Conservation (phyloP, 202 grass and related monocot species). For the Bolboschoenoplectus hybrid region DNA sequence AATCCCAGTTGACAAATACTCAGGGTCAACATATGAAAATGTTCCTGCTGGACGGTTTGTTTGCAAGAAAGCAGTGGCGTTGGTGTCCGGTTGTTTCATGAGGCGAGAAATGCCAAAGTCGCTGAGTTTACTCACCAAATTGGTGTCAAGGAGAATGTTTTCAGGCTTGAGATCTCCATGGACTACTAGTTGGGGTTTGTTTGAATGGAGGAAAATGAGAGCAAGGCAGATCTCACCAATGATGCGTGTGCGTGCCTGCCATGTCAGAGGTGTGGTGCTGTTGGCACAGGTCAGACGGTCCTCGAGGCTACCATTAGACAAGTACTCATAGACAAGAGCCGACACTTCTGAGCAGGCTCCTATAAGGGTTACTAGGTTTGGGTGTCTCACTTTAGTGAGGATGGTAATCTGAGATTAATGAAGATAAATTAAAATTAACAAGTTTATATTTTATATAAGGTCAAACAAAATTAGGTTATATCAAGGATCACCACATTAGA, state of each 20-base stretch:
- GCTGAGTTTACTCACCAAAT: slow-evolving; percentile 42
- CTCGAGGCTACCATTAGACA: slow-evolving; percentile 49
- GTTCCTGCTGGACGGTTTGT: slow-evolving; percentile 22
- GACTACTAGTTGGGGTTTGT: slow-evolving; percentile 44
- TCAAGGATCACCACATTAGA: slow-evolving; percentile 13
- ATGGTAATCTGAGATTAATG: slow-evolving; percentile 36
- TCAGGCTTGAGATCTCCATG: slow-evolving; percentile 49
- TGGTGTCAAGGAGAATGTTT: slow-evolving; percentile 52
- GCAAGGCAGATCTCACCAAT: slow-evolving; percentile 50
- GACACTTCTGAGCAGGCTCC: slow-evolving; percentile 43
- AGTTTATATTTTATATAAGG: slow-evolving; percentile 1
- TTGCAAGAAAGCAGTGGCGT: background rate
- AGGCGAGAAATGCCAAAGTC: slow-evolving; percentile 43
- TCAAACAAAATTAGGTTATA: slow-evolving; percentile 29
- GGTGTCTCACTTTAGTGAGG: slow-evolving; percentile 48
- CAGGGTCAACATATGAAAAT: slow-evolving; percentile 75
- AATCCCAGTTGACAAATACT: slow-evolving; percentile 61
- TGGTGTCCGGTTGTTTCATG: slow-evolving; percentile 21
- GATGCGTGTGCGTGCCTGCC: slow-evolving; percentile 46
- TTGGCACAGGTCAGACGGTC: slow-evolving; percentile 39
- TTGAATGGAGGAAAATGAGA: slow-evolving; percentile 50
- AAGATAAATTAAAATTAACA: background rate
- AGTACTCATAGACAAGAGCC: slow-evolving; percentile 47
- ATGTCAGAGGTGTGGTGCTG: slow-evolving; percentile 39
- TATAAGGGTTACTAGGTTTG: slow-evolving; percentile 50